These are phyloP conservation scores for Teunomyces pallodes DNA, from an alignment of 805 yeast genomes.

Conservation along the genomic window DNA sequence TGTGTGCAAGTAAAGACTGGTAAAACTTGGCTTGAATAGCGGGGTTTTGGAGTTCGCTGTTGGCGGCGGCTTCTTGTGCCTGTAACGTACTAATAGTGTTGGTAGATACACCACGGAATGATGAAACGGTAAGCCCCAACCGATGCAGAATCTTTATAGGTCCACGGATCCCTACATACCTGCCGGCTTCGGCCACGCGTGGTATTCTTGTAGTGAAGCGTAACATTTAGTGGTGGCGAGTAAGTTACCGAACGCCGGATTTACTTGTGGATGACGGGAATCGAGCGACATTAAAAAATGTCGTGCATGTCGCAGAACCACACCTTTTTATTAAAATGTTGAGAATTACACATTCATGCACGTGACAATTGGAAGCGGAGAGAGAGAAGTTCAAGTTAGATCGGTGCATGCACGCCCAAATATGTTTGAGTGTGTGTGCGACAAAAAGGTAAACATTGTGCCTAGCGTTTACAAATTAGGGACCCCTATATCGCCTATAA, in stretches of 20 bases:
- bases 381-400: too few relatives aligned
- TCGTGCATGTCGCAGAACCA: not conserved
- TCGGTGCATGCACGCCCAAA: not conserved
- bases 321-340: not conserved
- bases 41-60: slow-evolving; percentile 66
- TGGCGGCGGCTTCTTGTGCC: slow-evolving; percentile 79
- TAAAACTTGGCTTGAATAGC: slow-evolving; percentile 81
- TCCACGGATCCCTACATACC: slow-evolving; percentile 1
- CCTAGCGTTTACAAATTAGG: not conserved
- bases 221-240: slow-evolving; percentile 2
- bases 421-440: not conserved
- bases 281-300: not conserved
- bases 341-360: too few relatives aligned
- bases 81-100: slow-evolving; percentile 31
- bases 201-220: not conserved
- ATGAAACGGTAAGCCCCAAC: not conserved
- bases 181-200: not conserved
- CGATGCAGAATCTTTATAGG: not conserved
- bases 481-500: not conserved
- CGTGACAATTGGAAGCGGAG: too few relatives aligned
- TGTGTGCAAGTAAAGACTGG: slow-evolving; percentile 64
- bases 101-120: slow-evolving; percentile 19
- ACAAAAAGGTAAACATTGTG: not conserved
- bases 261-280: not conserved
- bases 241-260: not conserved